Evolutionary conservation across 352 stramenopile genomes (phyloP).

Genomic region (Globisporangium acanthophoron): DNA sequence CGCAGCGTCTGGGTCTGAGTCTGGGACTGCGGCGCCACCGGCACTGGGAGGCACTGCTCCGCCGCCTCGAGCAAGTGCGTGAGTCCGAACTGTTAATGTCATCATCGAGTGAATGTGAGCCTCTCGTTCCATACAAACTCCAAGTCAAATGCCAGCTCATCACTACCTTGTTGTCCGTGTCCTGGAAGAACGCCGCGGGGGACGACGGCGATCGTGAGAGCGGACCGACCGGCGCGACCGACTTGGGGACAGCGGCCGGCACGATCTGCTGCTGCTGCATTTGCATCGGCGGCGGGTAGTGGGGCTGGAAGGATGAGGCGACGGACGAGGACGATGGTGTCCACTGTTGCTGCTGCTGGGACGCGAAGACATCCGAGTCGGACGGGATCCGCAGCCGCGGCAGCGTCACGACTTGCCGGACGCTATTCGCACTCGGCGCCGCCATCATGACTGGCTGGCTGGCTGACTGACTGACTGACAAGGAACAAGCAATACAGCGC

Average conservation of each 20-base stretch:
- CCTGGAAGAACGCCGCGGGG: constrained; percentile 36
- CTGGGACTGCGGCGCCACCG: constrained; percentile 7
- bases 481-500: too few species aligned
- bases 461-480: too few species aligned
- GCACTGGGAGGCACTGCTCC: constrained; percentile 29
- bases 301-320: constrained; percentile 4
- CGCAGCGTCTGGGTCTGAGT: constrained; percentile 14
- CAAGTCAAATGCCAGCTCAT: background rate
- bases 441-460: too few species aligned
- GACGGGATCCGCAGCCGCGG: constrained; percentile 14
- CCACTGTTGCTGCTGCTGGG: constrained; percentile 3
- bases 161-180: constrained; percentile 24
- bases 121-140: background rate
- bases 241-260: background rate
- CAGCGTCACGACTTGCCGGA: constrained; percentile 4
- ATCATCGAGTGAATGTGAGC: constrained; percentile 6
- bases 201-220: constrained; percentile 33
- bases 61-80: constrained; percentile 54
- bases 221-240: constrained; percentile 14
- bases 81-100: constrained; percentile 42
- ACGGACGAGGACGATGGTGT: background rate
- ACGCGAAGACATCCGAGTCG: constrained; percentile 13
- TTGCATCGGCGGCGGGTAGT: background rate
- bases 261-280: background rate
- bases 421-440: background rate